Evolutionary conservation across 768 basidiomycete genomes (phyloP), one percentile per base, ranked within the genome.

Genomic region (Kwoniella sp.): DNA sequence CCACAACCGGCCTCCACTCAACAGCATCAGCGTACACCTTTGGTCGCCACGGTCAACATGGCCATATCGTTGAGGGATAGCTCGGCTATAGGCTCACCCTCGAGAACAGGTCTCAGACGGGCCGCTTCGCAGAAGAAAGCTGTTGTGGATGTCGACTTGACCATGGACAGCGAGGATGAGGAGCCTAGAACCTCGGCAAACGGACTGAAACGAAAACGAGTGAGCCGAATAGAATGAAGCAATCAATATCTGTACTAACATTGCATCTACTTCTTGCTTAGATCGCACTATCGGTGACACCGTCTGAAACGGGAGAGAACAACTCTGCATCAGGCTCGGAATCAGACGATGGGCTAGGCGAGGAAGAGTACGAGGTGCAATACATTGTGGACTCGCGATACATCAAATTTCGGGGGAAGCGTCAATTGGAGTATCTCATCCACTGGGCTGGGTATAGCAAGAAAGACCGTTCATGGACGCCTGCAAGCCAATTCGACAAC

Each of bases 311-410:
- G 37, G 24, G 29, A 10, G 58, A 48, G 25, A 33, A 33, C 33
- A 6, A 33, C 7, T 29, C 68, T 19, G 37, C 49, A 1, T 44
- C 68, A n/a, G 24, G 61, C n/a, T 26, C 60, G 37, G 27, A 25
- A 13, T 68, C 68, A 15, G 60, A 58, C 55, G 66, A 65, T 21
- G 57, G 47, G 29, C 29, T 61, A 13, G 72, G 49, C 12, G 73
- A 75, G 27, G 68, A 72, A 49, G 71, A 76, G 50, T 76, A 71
- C 46, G 68, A 71, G 44, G 63, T 76, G 40, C 72, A 76, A 22
- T 68, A 62, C 37, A 76, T 76, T 53, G 66, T 76, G 19, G 62
- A 76, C 56, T 76, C 74, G 22, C 59, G 71, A 17, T 60, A 60
- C 27, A 63, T 62, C 44, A 57, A 25, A 15, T 65, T 52, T 25